These are phyloP conservation scores for Albatrellus ellisii DNA, from an alignment of 768 basidiomycete species.

Conservation along the genomic window DNA sequence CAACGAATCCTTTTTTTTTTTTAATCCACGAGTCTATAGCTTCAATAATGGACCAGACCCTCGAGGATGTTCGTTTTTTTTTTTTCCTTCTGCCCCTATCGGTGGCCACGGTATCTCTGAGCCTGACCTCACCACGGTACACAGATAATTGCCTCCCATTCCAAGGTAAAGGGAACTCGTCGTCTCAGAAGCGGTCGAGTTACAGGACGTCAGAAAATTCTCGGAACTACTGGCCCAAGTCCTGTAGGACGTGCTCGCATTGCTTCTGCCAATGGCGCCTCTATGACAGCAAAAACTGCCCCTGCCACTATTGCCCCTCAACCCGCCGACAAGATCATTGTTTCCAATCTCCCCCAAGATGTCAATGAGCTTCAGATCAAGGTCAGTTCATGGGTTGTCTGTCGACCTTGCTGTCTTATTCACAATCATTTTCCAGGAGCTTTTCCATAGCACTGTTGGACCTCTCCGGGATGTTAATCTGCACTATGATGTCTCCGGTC, in stretches of 20 bases:
- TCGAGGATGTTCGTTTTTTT: slow-evolving; percentile 61
- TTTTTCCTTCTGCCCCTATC: slow-evolving; percentile 10
- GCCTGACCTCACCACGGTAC: slow-evolving; percentile 11
- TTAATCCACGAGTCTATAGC: not conserved
- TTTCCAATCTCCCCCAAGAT: slow-evolving; percentile 85
- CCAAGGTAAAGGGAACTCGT: slow-evolving; percentile 25
- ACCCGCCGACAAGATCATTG: slow-evolving; percentile 81
- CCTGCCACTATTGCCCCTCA: slow-evolving; percentile 25
- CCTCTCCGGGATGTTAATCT: slow-evolving; percentile 75
- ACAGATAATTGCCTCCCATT: slow-evolving; percentile 60
- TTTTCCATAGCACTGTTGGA: slow-evolving; percentile 86
- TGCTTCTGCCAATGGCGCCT: slow-evolving; percentile 27
- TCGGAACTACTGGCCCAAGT: slow-evolving; percentile 38
- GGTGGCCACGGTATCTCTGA: slow-evolving; percentile 17
- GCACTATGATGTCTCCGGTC: slow-evolving; percentile 72
- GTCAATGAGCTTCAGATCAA: slow-evolving; percentile 91
- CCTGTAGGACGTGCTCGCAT: slow-evolving; percentile 42
- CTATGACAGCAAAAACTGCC: slow-evolving; percentile 19
- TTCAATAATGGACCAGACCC: slow-evolving; percentile 62
- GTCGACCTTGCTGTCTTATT: not conserved
- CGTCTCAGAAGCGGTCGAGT: slow-evolving; percentile 31
- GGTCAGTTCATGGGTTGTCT: slow-evolving; percentile 32
- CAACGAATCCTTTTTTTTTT: not conserved
- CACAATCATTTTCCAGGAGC: slow-evolving; percentile 56
- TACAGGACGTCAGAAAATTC: slow-evolving; percentile 41